Evolutionary conservation across 805 yeast species (phyloP).

Genomic region (Diddensiella caesifluorescens): DNA sequence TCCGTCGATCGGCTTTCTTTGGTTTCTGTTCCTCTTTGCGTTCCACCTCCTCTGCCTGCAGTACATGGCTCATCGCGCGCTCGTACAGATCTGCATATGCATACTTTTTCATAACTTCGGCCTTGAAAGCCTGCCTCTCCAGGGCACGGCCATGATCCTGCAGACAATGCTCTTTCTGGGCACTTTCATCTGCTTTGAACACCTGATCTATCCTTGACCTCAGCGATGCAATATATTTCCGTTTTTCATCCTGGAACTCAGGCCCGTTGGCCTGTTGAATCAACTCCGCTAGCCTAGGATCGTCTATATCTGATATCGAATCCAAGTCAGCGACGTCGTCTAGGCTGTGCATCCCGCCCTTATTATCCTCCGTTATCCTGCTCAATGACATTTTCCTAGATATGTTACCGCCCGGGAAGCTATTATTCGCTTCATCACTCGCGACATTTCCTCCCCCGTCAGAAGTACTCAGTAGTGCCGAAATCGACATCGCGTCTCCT

Average conservation of each 20-base stretch:
- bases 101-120: conserved; percentile 9
- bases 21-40: conserved; percentile 13
- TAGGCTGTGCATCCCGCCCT: too few relatives aligned
- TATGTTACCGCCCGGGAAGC: not conserved
- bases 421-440: not conserved
- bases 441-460: conserved; percentile 4
- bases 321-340: not conserved
- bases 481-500: conserved; percentile 21
- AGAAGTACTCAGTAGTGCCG: conserved; percentile 17
- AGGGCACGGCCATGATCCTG: conserved; percentile 1
- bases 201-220: conserved; percentile 10
- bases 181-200: conserved; percentile 4
- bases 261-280: conserved; percentile 11
- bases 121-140: conserved; percentile 4
- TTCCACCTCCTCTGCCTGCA: conserved; percentile 13
- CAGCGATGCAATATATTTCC: conserved; percentile 12
- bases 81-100: conserved; percentile 17
- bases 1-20: not conserved
- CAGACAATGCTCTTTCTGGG: conserved; percentile 3
- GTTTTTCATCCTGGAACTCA: conserved; percentile 14
- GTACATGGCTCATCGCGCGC: conserved; percentile 12
- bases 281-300: conserved; percentile 6
- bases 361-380: not conserved
- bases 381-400: conserved; percentile 10
- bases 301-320: not conserved